Evolutionary conservation across 768 basidiomycete genomes (phyloP).

Genomic region (Termitomyces eurrhizus): DNA sequence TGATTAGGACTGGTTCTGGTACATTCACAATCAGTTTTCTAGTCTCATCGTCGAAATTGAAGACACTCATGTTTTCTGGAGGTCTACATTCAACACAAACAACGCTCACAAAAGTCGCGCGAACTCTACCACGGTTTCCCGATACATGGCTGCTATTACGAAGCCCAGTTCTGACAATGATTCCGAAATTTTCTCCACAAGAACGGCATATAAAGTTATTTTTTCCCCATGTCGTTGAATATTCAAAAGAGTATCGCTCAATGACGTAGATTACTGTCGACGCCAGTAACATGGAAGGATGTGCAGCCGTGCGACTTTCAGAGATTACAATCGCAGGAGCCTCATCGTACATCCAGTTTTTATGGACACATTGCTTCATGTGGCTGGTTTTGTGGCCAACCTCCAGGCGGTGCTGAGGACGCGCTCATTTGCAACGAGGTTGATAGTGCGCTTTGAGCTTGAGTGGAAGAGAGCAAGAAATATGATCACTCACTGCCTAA

Average conservation of each 20-base stretch:
- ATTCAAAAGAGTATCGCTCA: slow-evolving; percentile 53
- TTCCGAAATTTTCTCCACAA: slow-evolving; percentile 49
- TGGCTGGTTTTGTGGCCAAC: slow-evolving; percentile 69
- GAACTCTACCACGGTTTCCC: slow-evolving; percentile 30
- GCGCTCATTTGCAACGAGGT: slow-evolving; percentile 63
- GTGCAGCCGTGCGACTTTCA: slow-evolving; percentile 45
- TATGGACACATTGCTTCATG: slow-evolving; percentile 55
- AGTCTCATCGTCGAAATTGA: slow-evolving; percentile 22
- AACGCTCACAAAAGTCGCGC: slow-evolving; percentile 33
- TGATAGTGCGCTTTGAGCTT: slow-evolving; percentile 21
- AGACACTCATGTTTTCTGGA: slow-evolving; percentile 20
- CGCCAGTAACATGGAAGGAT: slow-evolving; percentile 44
- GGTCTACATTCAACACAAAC: slow-evolving; percentile 28
- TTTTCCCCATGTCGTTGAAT: slow-evolving; percentile 66
- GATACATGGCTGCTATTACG: slow-evolving; percentile 28
- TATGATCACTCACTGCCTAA: no score
- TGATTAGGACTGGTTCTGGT: slow-evolving; percentile 31
- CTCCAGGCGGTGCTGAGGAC: slow-evolving; percentile 42
- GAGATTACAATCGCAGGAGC: slow-evolving; percentile 21
- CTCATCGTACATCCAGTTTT: slow-evolving; percentile 31
- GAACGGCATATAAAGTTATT: slow-evolving; percentile 58
- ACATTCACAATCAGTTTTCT: slow-evolving; percentile 46
- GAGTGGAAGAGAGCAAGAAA: no score
- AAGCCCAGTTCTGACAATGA: slow-evolving; percentile 20
- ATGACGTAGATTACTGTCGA: slow-evolving; percentile 52